A percentile compares a stretch with the other conserved stretches of the same genome.
Evolutionary conservation across 2,329 filamentous ascomycete genomes (phyloP).

Genomic region (Plectosphaerella plurivora): DNA sequence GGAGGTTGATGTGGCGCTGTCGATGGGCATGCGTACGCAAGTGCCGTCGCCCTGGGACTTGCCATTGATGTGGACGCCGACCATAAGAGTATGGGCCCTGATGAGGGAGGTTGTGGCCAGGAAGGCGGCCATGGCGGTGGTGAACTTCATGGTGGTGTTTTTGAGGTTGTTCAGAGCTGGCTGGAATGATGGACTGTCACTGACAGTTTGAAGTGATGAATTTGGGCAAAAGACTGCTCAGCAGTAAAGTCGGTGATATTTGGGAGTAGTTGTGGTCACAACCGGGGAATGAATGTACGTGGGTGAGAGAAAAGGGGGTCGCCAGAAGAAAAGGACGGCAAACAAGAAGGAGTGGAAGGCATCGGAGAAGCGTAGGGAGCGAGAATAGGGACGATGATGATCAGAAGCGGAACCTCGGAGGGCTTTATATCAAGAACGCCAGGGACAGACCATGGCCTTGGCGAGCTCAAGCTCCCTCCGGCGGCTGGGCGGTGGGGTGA

Average conservation of each 20-base stretch:
- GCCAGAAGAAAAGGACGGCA: no score
- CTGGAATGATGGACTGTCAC: background rate
- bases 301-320: no score
- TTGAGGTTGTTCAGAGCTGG: constrained; percentile 1
- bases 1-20: constrained; percentile 44
- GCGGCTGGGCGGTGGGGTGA: no score
- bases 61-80: constrained; percentile 58
- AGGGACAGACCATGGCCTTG: no score
- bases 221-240: background rate
- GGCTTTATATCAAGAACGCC: no score
- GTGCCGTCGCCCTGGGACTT: constrained; percentile 65
- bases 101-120: constrained; percentile 25
- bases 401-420: no score
- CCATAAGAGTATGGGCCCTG: constrained; percentile 58
- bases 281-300: no score
- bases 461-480: no score
- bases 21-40: constrained; percentile 63
- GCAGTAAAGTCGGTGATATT: background rate
- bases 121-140: constrained; percentile 26
- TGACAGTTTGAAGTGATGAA: constrained; percentile 1
- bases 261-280: background rate
- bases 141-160: constrained; percentile 30
- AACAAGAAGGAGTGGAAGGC: no score
- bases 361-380: constrained; percentile 1
- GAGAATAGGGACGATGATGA: background rate